These are phyloP conservation scores for Scheffersomyces illinoinensis DNA, from an alignment of 1,139 yeast species.

Conservation along the genomic window DNA sequence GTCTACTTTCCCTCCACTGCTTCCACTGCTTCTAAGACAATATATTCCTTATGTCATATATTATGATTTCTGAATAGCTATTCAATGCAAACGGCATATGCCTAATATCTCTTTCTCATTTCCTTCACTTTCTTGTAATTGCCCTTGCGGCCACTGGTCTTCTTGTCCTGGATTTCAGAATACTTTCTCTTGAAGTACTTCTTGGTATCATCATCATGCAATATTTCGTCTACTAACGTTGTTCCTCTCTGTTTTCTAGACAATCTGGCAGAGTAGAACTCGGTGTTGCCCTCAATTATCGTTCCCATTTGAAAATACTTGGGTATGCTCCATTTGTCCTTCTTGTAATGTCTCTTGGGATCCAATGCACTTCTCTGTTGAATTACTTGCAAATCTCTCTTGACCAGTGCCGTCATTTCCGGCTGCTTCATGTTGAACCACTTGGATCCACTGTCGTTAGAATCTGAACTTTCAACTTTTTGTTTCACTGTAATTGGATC, in stretches of 20 bases:
- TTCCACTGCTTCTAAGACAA: not conserved
- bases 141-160: constrained; percentile 74
- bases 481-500: constrained; percentile 48
- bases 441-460: constrained; percentile 48
- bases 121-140: constrained; percentile 67
- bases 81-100: not conserved
- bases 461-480: constrained; percentile 11
- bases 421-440: constrained; percentile 89
- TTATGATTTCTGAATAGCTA: not conserved
- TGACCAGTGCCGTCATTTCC: constrained; percentile 71
- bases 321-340: constrained; percentile 79
- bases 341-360: constrained; percentile 93
- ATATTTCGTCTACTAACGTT: constrained; percentile 78
- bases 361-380: constrained; percentile 90
- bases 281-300: constrained; percentile 77
- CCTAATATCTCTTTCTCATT: constrained; percentile 54
- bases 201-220: constrained; percentile 69
- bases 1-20: not conserved
- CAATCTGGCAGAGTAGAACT: constrained; percentile 71
- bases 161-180: constrained; percentile 70
- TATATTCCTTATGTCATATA: not conserved
- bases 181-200: constrained; percentile 85
- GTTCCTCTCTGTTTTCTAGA: constrained; percentile 71
- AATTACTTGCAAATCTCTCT: constrained; percentile 75
- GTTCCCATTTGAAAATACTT: constrained; percentile 89